Evolutionary conservation across 768 basidiomycete species (phyloP).

Genomic region (Collybiopsis confluens): DNA sequence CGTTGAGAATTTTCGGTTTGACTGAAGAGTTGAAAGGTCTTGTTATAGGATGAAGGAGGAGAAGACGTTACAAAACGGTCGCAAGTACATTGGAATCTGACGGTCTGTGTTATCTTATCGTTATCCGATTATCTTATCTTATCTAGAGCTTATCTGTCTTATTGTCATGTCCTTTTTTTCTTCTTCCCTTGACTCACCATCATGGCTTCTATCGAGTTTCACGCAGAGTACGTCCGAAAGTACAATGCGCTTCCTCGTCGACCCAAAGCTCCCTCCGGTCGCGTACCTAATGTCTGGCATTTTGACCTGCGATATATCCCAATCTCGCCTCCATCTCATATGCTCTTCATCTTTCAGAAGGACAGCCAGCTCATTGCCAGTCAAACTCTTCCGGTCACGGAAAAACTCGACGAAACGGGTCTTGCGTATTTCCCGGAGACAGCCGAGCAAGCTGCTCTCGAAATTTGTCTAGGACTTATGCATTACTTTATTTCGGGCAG

Average conservation of each 20-base stretch:
- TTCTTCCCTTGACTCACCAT: neutral
- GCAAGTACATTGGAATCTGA: too few relatives aligned
- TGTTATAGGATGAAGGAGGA: too few relatives aligned
- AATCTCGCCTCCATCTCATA: conserved; percentile 27
- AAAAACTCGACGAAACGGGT: conserved; percentile 10
- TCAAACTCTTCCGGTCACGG: conserved; percentile 20
- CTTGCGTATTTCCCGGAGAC: conserved; percentile 28
- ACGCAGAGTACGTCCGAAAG: conserved; percentile 4
- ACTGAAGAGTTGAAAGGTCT: too few relatives aligned
- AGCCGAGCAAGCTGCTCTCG: conserved; percentile 23
- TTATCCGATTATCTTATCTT: too few relatives aligned
- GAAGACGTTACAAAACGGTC: too few relatives aligned
- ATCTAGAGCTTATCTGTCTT: too few relatives aligned
- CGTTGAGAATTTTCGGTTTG: too few relatives aligned
- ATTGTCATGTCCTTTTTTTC: too few relatives aligned
- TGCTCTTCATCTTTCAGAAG: conserved; percentile 25
- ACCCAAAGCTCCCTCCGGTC: conserved; percentile 14
- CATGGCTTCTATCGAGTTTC: neutral
- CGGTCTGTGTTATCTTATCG: too few relatives aligned
- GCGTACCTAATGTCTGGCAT: conserved; percentile 26
- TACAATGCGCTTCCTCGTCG: conserved; percentile 23
- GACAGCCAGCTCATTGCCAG: conserved; percentile 20
- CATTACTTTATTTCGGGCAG: conserved; percentile 20
- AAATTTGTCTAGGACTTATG: conserved; percentile 24
- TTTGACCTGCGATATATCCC: conserved; percentile 32